A percentile compares a stretch with the other conserved stretches of the same genome.
Conservation (phyloP, 1,284 basidiomycete genomes). For the Ganoderma lucidum region DNA sequence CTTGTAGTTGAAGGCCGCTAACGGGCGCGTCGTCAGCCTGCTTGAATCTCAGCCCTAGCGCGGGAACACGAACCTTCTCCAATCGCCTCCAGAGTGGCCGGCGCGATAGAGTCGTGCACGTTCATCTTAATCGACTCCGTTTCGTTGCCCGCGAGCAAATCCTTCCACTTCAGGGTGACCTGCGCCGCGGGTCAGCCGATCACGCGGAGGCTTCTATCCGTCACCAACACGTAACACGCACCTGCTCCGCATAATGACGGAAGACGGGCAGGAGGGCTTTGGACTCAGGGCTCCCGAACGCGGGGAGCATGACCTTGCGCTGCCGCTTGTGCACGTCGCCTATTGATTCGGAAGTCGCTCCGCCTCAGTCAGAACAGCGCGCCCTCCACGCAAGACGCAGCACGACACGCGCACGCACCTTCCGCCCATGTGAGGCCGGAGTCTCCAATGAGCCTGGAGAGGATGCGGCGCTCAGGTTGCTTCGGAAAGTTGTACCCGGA, state of each 20-base stretch:
- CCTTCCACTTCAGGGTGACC: constrained; percentile 56
- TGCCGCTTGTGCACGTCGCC: constrained; percentile 54
- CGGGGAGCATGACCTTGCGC: constrained; percentile 52
- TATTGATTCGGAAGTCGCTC: constrained; percentile 31
- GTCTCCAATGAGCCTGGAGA: constrained; percentile 45
- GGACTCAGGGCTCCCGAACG: constrained; percentile 54
- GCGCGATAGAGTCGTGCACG: constrained; percentile 41
- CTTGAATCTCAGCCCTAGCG: background rate
- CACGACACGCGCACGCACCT: constrained; percentile 39
- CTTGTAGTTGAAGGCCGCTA: constrained; percentile 46
- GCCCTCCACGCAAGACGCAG: background rate
- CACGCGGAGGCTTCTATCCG: constrained; percentile 25
- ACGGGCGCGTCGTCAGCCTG: background rate
- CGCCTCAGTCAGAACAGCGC: constrained; percentile 1
- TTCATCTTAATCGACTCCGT: constrained; percentile 50
- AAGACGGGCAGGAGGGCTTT: constrained; percentile 60
- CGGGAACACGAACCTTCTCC: constrained; percentile 45
- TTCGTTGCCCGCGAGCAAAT: constrained; percentile 42
- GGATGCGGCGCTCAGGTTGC: constrained; percentile 41
- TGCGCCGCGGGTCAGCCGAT: constrained; percentile 31
- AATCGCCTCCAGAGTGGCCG: constrained; percentile 44
- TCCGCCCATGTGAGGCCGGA: constrained; percentile 50
- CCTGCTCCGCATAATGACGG: constrained; percentile 53
- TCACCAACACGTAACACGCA: constrained; percentile 42
- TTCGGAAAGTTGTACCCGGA: constrained; percentile 51